Base-by-base conservation (phyloP, 768 basidiomycete genomes). In the Lentinula lateritia region DNA sequence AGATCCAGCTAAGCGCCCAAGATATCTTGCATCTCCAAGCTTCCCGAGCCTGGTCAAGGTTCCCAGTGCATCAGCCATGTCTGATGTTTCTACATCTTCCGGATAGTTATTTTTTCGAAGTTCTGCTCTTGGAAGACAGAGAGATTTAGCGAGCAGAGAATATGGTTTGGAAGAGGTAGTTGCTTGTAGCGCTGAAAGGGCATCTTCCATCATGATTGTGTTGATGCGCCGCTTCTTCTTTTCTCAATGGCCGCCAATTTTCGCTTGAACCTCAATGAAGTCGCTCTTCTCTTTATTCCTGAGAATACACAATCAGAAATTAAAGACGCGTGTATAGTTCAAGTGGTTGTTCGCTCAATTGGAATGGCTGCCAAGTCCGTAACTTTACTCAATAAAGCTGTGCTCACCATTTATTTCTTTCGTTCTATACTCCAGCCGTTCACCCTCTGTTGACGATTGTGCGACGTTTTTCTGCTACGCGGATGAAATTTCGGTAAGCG, bases 131-230 rank as follows among this genome's bases (percentile, higher is more conserved):
- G n/a, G 35, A 54, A 5, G 80, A 23, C 23, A 23, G 23, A 23
- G 23, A 23, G 69, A n/a, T 46, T 46, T 5, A 7, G 12, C 45
- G 5, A 89, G 75, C 1, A 89, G 72, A 3, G 87, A 84, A 67
- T 89, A 87, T 6, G 81, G 73, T 45, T 85, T 79, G 53, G 78
- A 75, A 1, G 86, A 85, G 5, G 82, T 73, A 7, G 80, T 78
- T 1, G 82, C 74, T 62, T 88, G 86, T 6, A 87, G 76, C 32
- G 84, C 80, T 3, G 86, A 83, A 8, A 89, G 74, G 0, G 84
- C 85, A 61, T 88, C 87, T 69, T 88, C 88, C 0, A 89, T 28
- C 28, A 28, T 28, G 28, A 28, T 28, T 28, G 28, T 28, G 28
- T 28, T 4, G 28, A 28, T 28, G 3, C 28, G 28, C n/a, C n/a